Evolutionary conservation across 345 rosid genomes (phyloP), one percentile per base, ranked within the genome.

Genomic region (Alliaria petiolata): DNA sequence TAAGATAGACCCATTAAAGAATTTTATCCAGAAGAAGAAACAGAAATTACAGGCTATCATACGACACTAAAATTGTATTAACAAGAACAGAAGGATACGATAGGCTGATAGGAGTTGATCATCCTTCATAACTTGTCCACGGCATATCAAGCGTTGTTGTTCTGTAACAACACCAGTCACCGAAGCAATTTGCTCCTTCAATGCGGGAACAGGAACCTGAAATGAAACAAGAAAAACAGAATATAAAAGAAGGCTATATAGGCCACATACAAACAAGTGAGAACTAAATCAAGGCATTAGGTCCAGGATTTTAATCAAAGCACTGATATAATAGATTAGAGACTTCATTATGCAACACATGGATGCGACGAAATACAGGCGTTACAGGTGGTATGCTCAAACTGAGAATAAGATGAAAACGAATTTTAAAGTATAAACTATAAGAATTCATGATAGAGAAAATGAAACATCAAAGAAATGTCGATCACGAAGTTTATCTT

Each of bases 81-180:
- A 39, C 34, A 25, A 53, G 5, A 63, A 69, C 36, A 56, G 20
- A 80, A 83, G 85, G 87, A 87, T 85, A 83, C 89, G 81, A 59
- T 85, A 85, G 5, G 87, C 92, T 75, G 89, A 83, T 6, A 82
- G 76, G 38, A 83, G 80, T 50, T 85, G 89, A 72, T 87, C 89
- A 75, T 87, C 86, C 59, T 80, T 82, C 50, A 85, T 43, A 52
- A 82, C 92, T 77, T 74, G 83, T 55, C 87, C 85, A n/a, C 87
- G 86, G 49, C 86, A 77, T 71, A 85, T 81, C 79, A 83, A 71
- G 22, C 84, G 87, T 17, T 87, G 92, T 68, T 87, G 86, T 64
- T 83, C 85, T 14, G 85, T 81, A 52, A 82, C 74, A 10, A 85
- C 83, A 16, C 91, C 86, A 22, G 85, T 82, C 39, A 83, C 83